Conservation (phyloP, 352 stramenopile species). For the Pythium periplocum region DNA sequence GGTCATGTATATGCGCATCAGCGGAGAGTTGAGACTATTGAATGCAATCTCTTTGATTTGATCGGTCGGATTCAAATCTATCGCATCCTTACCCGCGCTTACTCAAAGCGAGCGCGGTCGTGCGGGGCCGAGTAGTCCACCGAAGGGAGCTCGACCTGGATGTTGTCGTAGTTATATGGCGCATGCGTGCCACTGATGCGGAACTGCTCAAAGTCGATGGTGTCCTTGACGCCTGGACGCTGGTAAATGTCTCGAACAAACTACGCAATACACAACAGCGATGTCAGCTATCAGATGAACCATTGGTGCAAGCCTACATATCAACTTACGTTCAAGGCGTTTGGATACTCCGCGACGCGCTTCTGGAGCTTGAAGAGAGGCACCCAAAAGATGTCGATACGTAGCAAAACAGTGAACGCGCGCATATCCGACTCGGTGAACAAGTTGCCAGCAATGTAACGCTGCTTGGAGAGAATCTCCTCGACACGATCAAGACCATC, state of each 20-base stretch:
- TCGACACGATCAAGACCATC: constrained; percentile 77
- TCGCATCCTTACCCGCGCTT: too few species aligned
- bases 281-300: too few species aligned
- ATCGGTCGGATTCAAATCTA: too few species aligned
- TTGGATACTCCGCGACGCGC: constrained; percentile 72
- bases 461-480: constrained; percentile 53
- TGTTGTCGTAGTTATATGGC: constrained; percentile 34
- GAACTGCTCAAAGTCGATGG: constrained; percentile 41
- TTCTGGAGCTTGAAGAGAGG: constrained; percentile 73
- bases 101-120: constrained; percentile 27
- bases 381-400: constrained; percentile 93
- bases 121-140: constrained; percentile 26
- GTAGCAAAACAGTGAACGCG: constrained; percentile 89
- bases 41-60: too few species aligned
- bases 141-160: constrained; percentile 30
- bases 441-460: constrained; percentile 63
- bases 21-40: too few species aligned
- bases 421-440: constrained; percentile 87
- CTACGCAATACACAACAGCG: constrained; percentile 4
- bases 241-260: constrained; percentile 50
- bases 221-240: constrained; percentile 29
- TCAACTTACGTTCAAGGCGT: constrained; percentile 60
- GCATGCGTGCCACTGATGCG: constrained; percentile 10
- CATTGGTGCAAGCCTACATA: too few species aligned
- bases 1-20: too few species aligned